Evolutionary conservation across 2,329 filamentous ascomycete genomes (phyloP).

Genomic region (Monilinia laxa): DNA sequence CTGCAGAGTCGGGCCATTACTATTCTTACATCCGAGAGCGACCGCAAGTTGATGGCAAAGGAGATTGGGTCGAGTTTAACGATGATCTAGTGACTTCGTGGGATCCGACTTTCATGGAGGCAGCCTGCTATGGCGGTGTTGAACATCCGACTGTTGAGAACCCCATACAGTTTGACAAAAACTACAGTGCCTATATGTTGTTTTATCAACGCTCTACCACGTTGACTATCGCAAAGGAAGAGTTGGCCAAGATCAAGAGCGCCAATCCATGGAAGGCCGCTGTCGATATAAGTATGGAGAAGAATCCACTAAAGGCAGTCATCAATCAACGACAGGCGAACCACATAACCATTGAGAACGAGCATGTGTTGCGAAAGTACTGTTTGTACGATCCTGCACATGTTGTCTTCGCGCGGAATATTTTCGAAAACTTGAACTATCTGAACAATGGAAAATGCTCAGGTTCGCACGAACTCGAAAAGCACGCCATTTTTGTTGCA

Average conservation of each 20-base stretch:
- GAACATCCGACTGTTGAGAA: constrained; percentile 53
- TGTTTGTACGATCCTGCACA: constrained; percentile 76
- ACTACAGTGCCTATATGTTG: constrained; percentile 92
- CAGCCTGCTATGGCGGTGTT: constrained; percentile 75
- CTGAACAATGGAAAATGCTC: constrained; percentile 52
- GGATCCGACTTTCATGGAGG: constrained; percentile 70
- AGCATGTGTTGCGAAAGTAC: constrained; percentile 70
- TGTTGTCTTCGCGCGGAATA: constrained; percentile 61
- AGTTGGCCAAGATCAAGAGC: constrained; percentile 39
- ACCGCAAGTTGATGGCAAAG: constrained; percentile 50
- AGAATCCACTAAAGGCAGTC: constrained; percentile 48
- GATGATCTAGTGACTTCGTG: constrained; percentile 79
- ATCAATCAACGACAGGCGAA: constrained; percentile 50
- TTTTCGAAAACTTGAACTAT: constrained; percentile 58
- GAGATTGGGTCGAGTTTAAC: constrained; percentile 87
- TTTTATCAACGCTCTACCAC: constrained; percentile 85
- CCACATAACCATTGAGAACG: constrained; percentile 72
- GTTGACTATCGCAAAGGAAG: constrained; percentile 54
- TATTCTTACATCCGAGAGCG: constrained; percentile 92
- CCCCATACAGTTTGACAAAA: constrained; percentile 60
- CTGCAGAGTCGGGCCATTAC: constrained; percentile 92
- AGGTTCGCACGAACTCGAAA: constrained; percentile 48
- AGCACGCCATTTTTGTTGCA: constrained; percentile 53
- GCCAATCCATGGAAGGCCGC: not conserved
- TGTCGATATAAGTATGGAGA: constrained; percentile 18